Conservation (phyloP, 371 early-diverging fungal species). For the Rhizopus sp. region DNA sequence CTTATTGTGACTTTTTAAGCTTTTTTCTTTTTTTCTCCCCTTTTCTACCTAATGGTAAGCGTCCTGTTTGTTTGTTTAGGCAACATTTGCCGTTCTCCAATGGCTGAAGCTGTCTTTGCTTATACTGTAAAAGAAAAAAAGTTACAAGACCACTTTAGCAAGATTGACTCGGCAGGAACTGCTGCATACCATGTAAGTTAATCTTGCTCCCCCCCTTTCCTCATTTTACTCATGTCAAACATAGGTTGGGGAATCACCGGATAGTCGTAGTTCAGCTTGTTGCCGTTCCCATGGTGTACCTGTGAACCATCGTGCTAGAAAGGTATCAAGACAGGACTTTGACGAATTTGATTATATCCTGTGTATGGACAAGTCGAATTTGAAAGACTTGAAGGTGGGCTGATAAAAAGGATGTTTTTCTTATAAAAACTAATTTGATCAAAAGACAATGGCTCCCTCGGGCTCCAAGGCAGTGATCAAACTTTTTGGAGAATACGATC, state of each 20-base stretch:
- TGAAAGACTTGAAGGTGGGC: constrained; percentile 66
- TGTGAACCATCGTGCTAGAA: constrained; percentile 79
- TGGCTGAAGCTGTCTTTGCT: constrained; percentile 92
- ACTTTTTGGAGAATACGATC: constrained; percentile 90
- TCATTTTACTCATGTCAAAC: not conserved
- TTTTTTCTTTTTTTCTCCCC: not conserved
- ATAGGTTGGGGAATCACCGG: constrained; percentile 72
- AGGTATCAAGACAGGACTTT: constrained; percentile 67
- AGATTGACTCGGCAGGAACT: constrained; percentile 92
- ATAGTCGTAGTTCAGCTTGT: constrained; percentile 68
- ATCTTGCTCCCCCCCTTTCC: not conserved
- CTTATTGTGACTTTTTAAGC: not conserved
- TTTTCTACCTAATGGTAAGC: constrained; percentile 25
- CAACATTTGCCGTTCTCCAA: constrained; percentile 90
- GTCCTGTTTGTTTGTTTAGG: constrained; percentile 86
- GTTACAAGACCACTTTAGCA: constrained; percentile 56
- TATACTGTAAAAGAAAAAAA: constrained; percentile 65
- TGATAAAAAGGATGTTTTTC: not conserved
- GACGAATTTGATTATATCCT: constrained; percentile 81
- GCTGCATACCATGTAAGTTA: constrained; percentile 74
- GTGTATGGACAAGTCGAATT: constrained; percentile 85
- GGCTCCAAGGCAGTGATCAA: constrained; percentile 53
- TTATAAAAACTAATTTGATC: constrained; percentile 1
- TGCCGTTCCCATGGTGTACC: constrained; percentile 79
- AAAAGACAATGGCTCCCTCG: constrained; percentile 32